Evolutionary conservation across 2,329 filamentous ascomycete genomes (phyloP), one percentile per base, ranked within the genome.

Genomic region (Fusarium staphyleae): DNA sequence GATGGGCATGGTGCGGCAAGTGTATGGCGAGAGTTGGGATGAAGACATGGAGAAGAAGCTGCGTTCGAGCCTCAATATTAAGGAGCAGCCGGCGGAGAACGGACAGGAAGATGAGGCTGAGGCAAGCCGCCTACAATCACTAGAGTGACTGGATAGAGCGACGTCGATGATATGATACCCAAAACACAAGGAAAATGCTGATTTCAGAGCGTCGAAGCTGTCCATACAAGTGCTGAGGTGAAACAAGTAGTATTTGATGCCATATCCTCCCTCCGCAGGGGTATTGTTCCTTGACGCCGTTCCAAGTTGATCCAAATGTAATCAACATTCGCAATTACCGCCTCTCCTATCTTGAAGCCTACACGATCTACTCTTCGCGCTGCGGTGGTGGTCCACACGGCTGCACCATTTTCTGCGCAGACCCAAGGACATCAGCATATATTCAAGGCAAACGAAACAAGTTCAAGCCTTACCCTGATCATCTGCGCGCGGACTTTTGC

Each of bases 401-500:
- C 62, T 86, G 84, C 39, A 88, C 76, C 86, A 89, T 89, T 80
- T 87, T 87, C 84, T 86, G 53, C 34, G 22, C 32, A 63, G 5
- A 34, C 36, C 13, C 6, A 53, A 36, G 40, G 5, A 12, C 16
- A 30, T 47, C 12, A 47, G 50, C 12, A 46, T 33, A 46, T 33
- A 7, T 12, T 16, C 16, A n/a, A 12, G 3, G 8, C n/a, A 6
- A 2, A 13, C 2, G 22, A 11, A 3, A 3, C 22, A 22, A 22
- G 26, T 8, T 28, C 3, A 16, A 72, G 22, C 4, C 77, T 40
- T 70, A 86, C 83, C 70, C 96, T 89, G 66, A 98, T 88, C 78
- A 96, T 82, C 74, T 86, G 82, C 12, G 88, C 86, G 59, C 92
- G 83, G 46, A 95, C 86, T 74, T 92, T 91, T 74, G 92, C 88